phyloP scores from a whole-genome alignment of 2,329 filamentous ascomycete genomes.

The Aspergillus brasiliensis region DNA sequence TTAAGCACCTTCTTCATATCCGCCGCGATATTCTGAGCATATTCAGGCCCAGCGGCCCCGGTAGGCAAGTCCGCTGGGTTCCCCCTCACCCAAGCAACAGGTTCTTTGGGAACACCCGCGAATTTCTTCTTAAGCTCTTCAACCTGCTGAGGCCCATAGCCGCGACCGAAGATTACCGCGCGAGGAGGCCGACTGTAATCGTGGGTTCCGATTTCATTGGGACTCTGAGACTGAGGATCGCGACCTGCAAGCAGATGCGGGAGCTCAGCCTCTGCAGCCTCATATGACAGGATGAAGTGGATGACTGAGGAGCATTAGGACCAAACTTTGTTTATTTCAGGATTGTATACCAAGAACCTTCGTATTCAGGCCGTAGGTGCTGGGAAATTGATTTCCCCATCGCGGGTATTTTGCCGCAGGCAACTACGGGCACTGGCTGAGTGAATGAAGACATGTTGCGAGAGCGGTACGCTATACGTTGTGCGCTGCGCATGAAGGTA shows the following conservation, averaged over 20 bases:
- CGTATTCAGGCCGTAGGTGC: no score
- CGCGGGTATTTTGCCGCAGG: conserved; percentile 7
- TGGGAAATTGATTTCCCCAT: not conserved
- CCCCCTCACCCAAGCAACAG: conserved; percentile 18
- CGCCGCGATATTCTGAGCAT: no score
- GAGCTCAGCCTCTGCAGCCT: conserved; percentile 23
- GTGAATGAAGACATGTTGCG: conserved; percentile 14
- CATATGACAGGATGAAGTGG: conserved; percentile 24
- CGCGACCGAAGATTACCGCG: no score
- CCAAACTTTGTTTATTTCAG: not conserved
- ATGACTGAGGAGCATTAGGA: conserved; percentile 17
- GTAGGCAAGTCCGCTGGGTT: conserved; percentile 16
- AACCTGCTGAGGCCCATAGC: conserved; percentile 7
- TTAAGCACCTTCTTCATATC: no score
- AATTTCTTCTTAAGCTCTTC: conserved; percentile 14
- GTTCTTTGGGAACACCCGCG: conserved; percentile 1
- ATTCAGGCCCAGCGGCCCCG: not conserved
- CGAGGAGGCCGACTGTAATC: no score
- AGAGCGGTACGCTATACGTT: conserved; percentile 7
- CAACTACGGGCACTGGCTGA: conserved; percentile 12
- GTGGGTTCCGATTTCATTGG: conserved; percentile 28
- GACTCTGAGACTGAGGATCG: conserved; percentile 20
- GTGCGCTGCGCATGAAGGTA: not conserved
- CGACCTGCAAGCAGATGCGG: conserved; percentile 27
- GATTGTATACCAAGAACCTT: no score